Conservation (phyloP, 345 rosid genomes). For the Hypericum androsaemum region DNA sequence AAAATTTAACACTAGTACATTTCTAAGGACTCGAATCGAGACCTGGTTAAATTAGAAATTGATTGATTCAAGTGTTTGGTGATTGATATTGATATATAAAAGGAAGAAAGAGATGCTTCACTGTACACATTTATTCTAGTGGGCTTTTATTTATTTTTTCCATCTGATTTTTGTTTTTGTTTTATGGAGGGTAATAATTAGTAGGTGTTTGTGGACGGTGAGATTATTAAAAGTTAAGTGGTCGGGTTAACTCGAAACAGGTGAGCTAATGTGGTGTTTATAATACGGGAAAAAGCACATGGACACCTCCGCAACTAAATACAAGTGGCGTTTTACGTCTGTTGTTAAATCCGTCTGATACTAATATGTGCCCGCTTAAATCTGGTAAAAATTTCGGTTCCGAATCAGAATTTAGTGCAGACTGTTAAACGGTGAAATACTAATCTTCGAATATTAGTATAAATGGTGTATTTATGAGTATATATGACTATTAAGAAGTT, state of each 20-base stretch:
- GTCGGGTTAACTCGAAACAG: conserved; percentile 30
- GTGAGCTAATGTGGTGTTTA: conserved; percentile 28
- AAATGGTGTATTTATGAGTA: too few relatives aligned
- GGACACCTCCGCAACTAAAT: conserved; percentile 20
- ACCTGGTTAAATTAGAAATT: too few relatives aligned
- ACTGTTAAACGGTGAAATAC: too few relatives aligned
- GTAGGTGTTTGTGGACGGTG: conserved; percentile 24
- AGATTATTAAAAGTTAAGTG: conserved; percentile 22
- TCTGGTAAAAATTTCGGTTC: too few relatives aligned
- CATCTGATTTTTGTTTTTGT: conserved; percentile 12
- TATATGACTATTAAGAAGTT: too few relatives aligned
- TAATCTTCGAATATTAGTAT: too few relatives aligned
- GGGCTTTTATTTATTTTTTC: background rate
- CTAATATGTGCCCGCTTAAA: too few relatives aligned
- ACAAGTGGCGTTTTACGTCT: background rate
- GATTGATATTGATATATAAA: too few relatives aligned
- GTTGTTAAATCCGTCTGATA: background rate
- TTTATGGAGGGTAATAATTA: conserved; percentile 15
- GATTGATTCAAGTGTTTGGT: too few relatives aligned
- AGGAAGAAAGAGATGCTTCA: background rate
- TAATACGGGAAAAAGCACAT: conserved; percentile 35
- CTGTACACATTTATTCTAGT: background rate
- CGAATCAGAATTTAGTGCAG: too few relatives aligned
- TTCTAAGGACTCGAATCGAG: too few relatives aligned
- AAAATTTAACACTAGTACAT: too few relatives aligned